Base-by-base conservation (phyloP, 2,329 filamentous ascomycete species). In the Diaporthe australafricana region DNA sequence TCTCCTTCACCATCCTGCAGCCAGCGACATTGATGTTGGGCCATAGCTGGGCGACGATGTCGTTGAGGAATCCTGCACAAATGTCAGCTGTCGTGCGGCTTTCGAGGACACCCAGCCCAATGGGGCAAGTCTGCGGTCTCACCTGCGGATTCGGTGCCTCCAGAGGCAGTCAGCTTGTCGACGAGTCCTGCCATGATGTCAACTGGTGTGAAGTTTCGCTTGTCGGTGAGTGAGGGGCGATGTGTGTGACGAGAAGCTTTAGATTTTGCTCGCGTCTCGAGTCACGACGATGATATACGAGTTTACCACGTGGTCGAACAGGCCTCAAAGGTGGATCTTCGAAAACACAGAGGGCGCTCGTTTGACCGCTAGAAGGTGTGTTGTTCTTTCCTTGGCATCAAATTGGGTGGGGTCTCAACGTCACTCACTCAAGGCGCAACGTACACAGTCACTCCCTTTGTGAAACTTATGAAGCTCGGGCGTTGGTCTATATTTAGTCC, bases 11-110 rank as follows among this genome's bases (percentile, higher is more conserved):
- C 79, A 86, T 86, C 56, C 79, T 79, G 75, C 80, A 78, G 50
- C 81, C 83, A 25, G 83, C 84, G 6, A 84, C 80, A 53, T 80
- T 81, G 77, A 87, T 85, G 75, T 87, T 86, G 45, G 85, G 85
- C 85, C 85, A 87, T 76, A 87, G 76, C 69, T 85, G 83, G 17
- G 75, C 80, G 47, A 87, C 79, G 40, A 87, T 83, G 72, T 86
- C 84, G 74, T 87, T 87, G 66, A 87, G 80, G 74, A 86, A 87
- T 30, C 79, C 80, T 80, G 48, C 16, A 6, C n/a, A 27, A 30
- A 35, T 60, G 27, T 77, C 35, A 77, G 57, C 45, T 35, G 25
- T 8, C 32, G 16, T 52, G 45, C 16, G 32, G 9, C 30, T n/a
- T 5, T 7, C 9, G 14, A 35, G n/a, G 25, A 48, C 17, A 17